Percentiles rank a stretch among this genome's conserved stretches.
Evolutionary conservation across 495 filamentous ascomycete species (phyloP).

Genomic region (Hypoxylon fragiforme): DNA sequence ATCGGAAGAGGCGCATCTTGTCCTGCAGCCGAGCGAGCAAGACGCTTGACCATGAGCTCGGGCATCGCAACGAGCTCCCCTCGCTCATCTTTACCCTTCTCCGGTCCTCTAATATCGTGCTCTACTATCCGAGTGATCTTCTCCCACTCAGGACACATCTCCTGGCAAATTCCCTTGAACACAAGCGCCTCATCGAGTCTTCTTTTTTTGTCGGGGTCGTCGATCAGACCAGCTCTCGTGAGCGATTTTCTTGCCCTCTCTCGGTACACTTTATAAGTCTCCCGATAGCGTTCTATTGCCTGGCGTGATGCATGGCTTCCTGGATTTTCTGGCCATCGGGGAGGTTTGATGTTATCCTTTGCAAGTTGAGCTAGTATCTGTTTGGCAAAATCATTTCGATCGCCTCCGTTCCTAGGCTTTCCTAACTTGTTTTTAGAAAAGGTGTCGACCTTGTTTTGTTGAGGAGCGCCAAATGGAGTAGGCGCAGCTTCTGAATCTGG

Average conservation of each 20-base stretch:
- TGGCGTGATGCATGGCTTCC: constrained; percentile 47
- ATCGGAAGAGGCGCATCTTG: constrained; percentile 89
- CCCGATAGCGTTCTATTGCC: constrained; percentile 49
- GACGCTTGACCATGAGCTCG: constrained; percentile 72
- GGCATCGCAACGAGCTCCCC: constrained; percentile 43
- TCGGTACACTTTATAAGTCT: constrained; percentile 64
- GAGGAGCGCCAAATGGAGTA: background rate
- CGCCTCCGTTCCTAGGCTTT: constrained; percentile 7
- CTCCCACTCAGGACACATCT: constrained; percentile 95
- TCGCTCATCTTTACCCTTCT: constrained; percentile 49
- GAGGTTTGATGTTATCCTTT: constrained; percentile 49
- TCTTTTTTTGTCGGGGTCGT: constrained; percentile 85
- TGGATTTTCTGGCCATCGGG: constrained; percentile 46
- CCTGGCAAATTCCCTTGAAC: constrained; percentile 83
- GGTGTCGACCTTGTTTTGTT: background rate
- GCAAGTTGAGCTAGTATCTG: constrained; percentile 46
- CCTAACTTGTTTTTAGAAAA: background rate
- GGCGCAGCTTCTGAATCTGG: constrained; percentile 2
- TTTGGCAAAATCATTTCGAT: constrained; percentile 40
- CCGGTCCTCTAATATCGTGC: constrained; percentile 56
- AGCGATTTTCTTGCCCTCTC: constrained; percentile 67
- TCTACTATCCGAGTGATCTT: constrained; percentile 75
- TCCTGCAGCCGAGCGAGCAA: constrained; percentile 87
- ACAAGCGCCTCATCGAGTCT: constrained; percentile 81
- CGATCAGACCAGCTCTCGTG: constrained; percentile 75